A percentile compares a stretch with the other conserved stretches of the same genome.
phyloP scores from a whole-genome alignment of 805 yeast species.

The Spathaspora boniae region DNA sequence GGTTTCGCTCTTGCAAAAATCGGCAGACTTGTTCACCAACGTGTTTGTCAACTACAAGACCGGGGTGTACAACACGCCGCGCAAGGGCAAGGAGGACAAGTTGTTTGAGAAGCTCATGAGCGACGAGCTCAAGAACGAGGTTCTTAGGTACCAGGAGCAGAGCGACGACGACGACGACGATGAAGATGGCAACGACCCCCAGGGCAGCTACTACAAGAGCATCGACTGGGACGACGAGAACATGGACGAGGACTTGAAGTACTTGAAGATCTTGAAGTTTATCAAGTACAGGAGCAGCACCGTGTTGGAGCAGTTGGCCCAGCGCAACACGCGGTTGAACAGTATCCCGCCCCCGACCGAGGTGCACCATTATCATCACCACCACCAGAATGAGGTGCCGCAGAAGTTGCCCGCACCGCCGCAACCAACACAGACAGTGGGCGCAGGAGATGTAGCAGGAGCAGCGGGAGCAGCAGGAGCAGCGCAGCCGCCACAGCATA shows the following conservation, averaged over 20 bases:
- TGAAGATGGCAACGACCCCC: slow-evolving; percentile 18
- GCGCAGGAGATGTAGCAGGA: background rate
- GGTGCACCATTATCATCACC: slow-evolving; percentile 4
- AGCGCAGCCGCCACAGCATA: background rate
- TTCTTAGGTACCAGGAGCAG: slow-evolving; percentile 26
- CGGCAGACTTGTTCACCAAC: slow-evolving; percentile 32
- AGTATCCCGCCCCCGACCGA: background rate
- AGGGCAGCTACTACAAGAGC: slow-evolving; percentile 15
- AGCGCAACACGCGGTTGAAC: slow-evolving; percentile 1
- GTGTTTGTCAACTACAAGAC: slow-evolving; percentile 39
- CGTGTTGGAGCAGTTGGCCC: slow-evolving; percentile 7
- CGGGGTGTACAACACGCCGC: slow-evolving; percentile 16
- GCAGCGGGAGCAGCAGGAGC: slow-evolving; percentile 1
- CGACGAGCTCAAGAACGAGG: slow-evolving; percentile 37
- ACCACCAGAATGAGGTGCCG: too few relatives aligned
- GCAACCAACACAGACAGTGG: background rate
- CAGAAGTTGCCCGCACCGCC: too few relatives aligned
- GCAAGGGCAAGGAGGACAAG: slow-evolving; percentile 30
- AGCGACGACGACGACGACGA: slow-evolving; percentile 30
- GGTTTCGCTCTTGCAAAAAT: slow-evolving; percentile 17
- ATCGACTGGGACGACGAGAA: slow-evolving; percentile 48
- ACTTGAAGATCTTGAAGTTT: slow-evolving; percentile 38
- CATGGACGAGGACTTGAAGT: slow-evolving; percentile 45
- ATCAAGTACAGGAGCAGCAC: slow-evolving; percentile 33
- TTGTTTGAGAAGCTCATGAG: slow-evolving; percentile 35